These are phyloP conservation scores for Fraxinus angustifolia DNA, from an alignment of 305 asterid species.

Conservation along the genomic window DNA sequence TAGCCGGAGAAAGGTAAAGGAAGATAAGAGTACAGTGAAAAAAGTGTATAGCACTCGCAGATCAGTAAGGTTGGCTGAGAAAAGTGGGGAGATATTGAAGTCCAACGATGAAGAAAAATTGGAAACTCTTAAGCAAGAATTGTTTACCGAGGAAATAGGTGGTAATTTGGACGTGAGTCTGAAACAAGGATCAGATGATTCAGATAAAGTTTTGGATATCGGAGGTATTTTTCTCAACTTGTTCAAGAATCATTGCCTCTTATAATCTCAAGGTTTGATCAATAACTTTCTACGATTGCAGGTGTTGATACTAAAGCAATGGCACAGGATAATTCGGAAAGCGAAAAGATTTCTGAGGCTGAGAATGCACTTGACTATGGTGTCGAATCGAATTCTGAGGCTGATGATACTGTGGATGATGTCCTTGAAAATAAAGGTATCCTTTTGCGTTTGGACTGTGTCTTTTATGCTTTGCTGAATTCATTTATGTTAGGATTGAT, in stretches of 20 bases:
- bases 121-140: constrained; percentile 29
- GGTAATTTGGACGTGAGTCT: constrained; percentile 20
- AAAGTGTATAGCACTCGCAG: constrained; percentile 47
- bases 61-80: constrained; percentile 65
- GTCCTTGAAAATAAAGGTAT: constrained; percentile 20
- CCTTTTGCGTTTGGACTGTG: background rate
- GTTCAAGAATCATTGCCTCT: background rate
- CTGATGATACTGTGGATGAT: background rate
- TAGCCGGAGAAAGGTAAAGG: constrained; percentile 38
- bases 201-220: constrained; percentile 31
- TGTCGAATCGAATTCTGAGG: background rate
- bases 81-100: constrained; percentile 22
- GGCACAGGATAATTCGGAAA: constrained; percentile 23
- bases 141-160: constrained; percentile 13
- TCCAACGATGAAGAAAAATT: constrained; percentile 19
- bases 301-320: constrained; percentile 25
- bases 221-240: constrained; percentile 27
- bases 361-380: constrained; percentile 18
- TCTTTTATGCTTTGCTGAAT: background rate
- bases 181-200: constrained; percentile 22
- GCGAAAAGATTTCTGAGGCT: constrained; percentile 8
- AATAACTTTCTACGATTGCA: constrained; percentile 17
- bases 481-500: background rate
- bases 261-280: background rate
- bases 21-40: constrained; percentile 34